These are phyloP conservation scores for Physaria fendleri DNA, from an alignment of 345 rosid genomes.

Conservation along the genomic window DNA sequence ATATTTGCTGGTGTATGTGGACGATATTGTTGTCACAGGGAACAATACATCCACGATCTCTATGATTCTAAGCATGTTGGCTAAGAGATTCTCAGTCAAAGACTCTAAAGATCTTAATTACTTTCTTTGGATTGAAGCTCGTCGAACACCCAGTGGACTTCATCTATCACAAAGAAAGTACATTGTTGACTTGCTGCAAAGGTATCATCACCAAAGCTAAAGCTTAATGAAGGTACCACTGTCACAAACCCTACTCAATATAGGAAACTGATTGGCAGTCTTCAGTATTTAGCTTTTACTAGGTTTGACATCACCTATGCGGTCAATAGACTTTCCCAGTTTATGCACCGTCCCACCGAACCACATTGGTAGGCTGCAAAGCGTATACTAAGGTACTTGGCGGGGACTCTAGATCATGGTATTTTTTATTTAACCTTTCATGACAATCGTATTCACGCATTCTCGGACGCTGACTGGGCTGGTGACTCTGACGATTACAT, in stretches of 20 bases:
- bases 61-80: not conserved
- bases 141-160: accelerated
- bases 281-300: not conserved
- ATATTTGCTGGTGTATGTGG: not conserved
- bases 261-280: not conserved
- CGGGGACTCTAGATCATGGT: not conserved
- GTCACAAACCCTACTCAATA: not conserved
- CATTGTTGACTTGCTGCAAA: not conserved
- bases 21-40: not conserved
- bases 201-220: not conserved
- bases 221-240: not conserved
- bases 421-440: too few relatives aligned
- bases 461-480: not conserved
- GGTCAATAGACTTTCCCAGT: not conserved
- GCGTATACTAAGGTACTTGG: too few relatives aligned
- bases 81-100: not conserved
- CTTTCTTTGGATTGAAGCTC: not conserved
- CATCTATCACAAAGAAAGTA: not conserved
- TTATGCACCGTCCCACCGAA: not conserved
- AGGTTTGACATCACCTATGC: not conserved
- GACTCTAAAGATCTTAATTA: not conserved
- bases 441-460: not conserved
- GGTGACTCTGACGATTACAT: not conserved
- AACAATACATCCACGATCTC: accelerated
- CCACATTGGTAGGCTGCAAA: not conserved